Percentiles rank a stretch among this genome's conserved stretches.
Evolutionary conservation across 306 rosid genomes (phyloP).

Genomic region (Dicorynia guianensis): DNA sequence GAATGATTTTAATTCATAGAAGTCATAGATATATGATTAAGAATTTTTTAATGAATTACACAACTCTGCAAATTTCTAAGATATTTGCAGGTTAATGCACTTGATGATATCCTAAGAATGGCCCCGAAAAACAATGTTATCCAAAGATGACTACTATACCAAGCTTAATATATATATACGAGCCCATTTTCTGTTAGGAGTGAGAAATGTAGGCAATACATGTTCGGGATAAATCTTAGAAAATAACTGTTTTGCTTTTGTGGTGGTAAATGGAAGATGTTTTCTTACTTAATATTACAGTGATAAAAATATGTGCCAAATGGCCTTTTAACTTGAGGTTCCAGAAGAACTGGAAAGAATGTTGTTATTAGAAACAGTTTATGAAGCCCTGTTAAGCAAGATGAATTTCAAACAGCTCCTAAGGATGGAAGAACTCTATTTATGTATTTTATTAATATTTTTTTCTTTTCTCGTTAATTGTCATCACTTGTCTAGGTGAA

Average conservation of each 20-base stretch:
- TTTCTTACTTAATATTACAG: not conserved
- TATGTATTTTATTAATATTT: not conserved
- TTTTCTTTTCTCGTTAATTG: not conserved
- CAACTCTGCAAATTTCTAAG: too few species aligned
- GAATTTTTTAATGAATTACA: too few species aligned
- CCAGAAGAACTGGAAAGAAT: not conserved
- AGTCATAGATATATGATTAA: too few species aligned
- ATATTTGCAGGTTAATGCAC: too few species aligned
- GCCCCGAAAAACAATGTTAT: too few species aligned
- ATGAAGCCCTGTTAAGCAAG: not conserved
- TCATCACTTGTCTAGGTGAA: not conserved
- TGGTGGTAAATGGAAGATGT: not conserved
- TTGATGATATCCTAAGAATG: too few species aligned
- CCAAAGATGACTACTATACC: not conserved
- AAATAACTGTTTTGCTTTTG: not conserved
- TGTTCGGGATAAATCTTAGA: not conserved
- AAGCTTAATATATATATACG: not conserved
- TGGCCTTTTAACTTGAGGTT: not conserved
- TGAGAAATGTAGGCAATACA: not conserved
- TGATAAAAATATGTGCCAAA: not conserved
- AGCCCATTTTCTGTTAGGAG: not conserved
- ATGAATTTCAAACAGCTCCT: slow-evolving; percentile 1
- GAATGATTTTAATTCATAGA: not conserved
- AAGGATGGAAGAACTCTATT: not conserved
- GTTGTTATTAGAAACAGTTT: not conserved